Evolutionary conservation across 768 basidiomycete species (phyloP).

Genomic region (Arthromyces matolae): DNA sequence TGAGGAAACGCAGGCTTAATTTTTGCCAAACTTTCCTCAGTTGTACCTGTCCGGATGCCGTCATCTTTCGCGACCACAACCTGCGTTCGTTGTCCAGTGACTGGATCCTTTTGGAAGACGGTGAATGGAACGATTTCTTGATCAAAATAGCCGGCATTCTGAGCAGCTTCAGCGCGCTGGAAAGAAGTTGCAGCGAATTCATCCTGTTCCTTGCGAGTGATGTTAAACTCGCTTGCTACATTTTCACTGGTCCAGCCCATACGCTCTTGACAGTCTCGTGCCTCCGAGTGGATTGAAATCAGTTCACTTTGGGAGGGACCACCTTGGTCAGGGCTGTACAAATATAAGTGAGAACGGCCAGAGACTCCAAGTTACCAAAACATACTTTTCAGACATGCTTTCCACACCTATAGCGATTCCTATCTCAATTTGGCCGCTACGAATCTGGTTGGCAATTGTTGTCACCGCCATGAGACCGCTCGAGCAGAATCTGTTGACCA

Average conservation of each 20-base stretch:
- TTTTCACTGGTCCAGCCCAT: constrained; percentile 94
- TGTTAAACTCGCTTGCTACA: constrained; percentile 68
- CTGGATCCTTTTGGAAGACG: constrained; percentile 54
- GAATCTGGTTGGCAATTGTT: constrained; percentile 71
- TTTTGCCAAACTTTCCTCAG: constrained; percentile 57
- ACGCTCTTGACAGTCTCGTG: constrained; percentile 60
- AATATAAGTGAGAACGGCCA: constrained; percentile 1
- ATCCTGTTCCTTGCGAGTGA: constrained; percentile 76
- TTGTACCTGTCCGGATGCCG: constrained; percentile 74
- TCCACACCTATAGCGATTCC: constrained; percentile 83
- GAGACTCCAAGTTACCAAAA: constrained; percentile 3
- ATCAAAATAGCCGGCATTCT: constrained; percentile 60
- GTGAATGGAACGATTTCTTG: constrained; percentile 77
- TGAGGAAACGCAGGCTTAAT: constrained; percentile 79
- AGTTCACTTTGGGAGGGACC: constrained; percentile 59
- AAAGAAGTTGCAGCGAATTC: constrained; percentile 70
- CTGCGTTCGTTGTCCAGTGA: constrained; percentile 46
- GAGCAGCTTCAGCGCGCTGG: constrained; percentile 72
- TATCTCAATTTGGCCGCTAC: constrained; percentile 73
- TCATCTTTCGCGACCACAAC: constrained; percentile 70
- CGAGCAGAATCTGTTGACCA: constrained; percentile 79
- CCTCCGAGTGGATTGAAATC: constrained; percentile 50
- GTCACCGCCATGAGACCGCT: constrained; percentile 85
- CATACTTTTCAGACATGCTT: constrained; percentile 78
- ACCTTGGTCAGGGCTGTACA: constrained; percentile 58